Percentiles rank a stretch among this genome's conserved stretches.
These are phyloP conservation scores for Dioszegia hungarica DNA, from an alignment of 768 basidiomycete genomes.

Conservation along the genomic window DNA sequence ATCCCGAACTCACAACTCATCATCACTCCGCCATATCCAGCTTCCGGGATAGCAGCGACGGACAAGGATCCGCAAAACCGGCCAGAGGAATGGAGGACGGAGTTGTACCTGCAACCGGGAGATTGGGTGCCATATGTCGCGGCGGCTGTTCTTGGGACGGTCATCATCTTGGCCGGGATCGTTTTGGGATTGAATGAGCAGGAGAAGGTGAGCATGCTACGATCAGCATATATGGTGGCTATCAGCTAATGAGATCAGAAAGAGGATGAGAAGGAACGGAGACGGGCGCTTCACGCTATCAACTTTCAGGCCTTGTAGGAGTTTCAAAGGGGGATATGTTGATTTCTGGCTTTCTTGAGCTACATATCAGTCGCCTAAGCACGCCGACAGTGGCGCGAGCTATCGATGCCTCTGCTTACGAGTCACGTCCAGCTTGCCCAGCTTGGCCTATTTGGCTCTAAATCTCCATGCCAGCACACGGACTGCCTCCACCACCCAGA, in stretches of 20 bases:
- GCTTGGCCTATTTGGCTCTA: too few relatives aligned
- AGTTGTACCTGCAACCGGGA: conserved; percentile 86
- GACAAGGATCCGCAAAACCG: background rate
- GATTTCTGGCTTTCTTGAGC: too few relatives aligned
- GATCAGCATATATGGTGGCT: background rate
- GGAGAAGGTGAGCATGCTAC: conserved; percentile 67
- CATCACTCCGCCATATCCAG: conserved; percentile 63
- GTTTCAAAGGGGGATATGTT: too few relatives aligned
- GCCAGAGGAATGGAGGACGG: conserved; percentile 66
- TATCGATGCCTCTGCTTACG: too few relatives aligned
- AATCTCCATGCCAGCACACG: too few relatives aligned
- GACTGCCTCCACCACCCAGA: too few relatives aligned
- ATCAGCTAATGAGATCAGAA: conserved; percentile 55
- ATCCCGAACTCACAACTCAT: conserved; percentile 96
- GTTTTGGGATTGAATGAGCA: conserved; percentile 82
- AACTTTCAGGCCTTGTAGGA: conserved; percentile 85
- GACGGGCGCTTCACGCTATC: conserved; percentile 86
- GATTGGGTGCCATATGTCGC: conserved; percentile 98
- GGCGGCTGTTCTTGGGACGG: conserved; percentile 72
- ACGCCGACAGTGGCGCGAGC: too few relatives aligned
- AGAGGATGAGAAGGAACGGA: conserved; percentile 87
- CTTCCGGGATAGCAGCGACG: background rate
- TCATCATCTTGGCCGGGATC: conserved; percentile 67
- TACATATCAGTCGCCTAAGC: too few relatives aligned
- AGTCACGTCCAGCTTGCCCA: too few relatives aligned